phyloP scores from a whole-genome alignment of 2,329 filamentous ascomycete genomes.

The Cercospora nicotianae region DNA sequence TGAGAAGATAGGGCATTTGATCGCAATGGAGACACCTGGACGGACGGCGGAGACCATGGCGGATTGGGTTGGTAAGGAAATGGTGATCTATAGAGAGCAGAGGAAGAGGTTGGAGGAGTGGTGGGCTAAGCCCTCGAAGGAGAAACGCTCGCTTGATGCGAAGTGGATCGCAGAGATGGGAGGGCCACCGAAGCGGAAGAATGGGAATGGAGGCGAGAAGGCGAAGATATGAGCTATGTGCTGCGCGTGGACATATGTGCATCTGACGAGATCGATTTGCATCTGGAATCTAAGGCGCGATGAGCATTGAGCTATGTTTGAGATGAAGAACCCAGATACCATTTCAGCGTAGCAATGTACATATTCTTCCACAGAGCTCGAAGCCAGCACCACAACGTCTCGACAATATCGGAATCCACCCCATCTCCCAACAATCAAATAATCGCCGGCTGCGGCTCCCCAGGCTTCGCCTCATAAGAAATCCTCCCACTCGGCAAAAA shows the following conservation, averaged over 20 bases:
- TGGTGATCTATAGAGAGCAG: constrained; percentile 23
- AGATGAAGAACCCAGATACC: background rate
- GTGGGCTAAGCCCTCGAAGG: constrained; percentile 9
- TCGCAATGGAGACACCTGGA: constrained; percentile 70
- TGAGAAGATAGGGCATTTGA: constrained; percentile 69
- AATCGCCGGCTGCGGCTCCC: constrained; percentile 30
- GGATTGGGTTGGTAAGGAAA: constrained; percentile 15
- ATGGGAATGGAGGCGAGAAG: background rate
- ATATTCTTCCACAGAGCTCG: no score
- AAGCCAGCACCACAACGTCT: background rate
- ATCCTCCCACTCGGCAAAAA: constrained; percentile 59
- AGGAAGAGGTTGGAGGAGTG: constrained; percentile 17
- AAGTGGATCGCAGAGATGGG: constrained; percentile 14
- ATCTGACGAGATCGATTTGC: background rate
- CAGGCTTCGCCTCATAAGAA: constrained; percentile 50
- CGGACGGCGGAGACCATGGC: constrained; percentile 17
- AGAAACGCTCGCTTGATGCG: constrained; percentile 21
- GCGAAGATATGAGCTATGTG: background rate
- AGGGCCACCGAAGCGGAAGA: constrained; percentile 10
- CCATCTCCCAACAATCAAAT: background rate
- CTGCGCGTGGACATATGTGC: background rate
- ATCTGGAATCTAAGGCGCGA: background rate
- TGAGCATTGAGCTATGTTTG: background rate
- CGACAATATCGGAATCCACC: no score
- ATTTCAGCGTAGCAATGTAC: background rate